Evolutionary conservation across 345 rosid species (phyloP), one percentile per base, ranked within the genome.

Genomic region (Lenwebbia sp.): DNA sequence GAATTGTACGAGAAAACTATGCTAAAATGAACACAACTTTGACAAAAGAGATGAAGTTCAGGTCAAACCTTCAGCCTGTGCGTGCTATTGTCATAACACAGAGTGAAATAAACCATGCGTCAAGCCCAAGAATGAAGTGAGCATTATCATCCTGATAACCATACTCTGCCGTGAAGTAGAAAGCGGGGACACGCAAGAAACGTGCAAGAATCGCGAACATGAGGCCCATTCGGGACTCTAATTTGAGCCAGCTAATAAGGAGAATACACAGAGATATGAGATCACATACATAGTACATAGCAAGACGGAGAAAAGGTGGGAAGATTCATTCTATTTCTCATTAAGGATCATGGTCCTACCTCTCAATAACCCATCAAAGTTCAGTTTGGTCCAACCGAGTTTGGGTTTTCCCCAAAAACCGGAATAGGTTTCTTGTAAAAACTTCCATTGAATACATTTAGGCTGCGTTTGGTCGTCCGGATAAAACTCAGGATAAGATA

Each of bases 141-240:
- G 94, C 85, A 92, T 78, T 86, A 97, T 95, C 99, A 94, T 97
- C 99, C 75, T 95, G 95, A 86, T 94, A 98, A 15, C 93, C 97
- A 83, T 93, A 94, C 60, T 95, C 93, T 2, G 95, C 94, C 0
- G 95, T 93, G 92, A 95, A 95, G 90, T 95, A 97, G 96, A n/a
- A n/a, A n/a, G n/a, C n/a, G n/a, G n/a, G 99, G 54, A 95, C 49
- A 14, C 96, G 89, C 6, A 92, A 26, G 85, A 86, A 94, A 23
- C 99, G 95, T 0, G 92, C 86, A 30, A 97, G 92, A 82, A 90
- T 85, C 5, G 92, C 90, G 5, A 90, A 52, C 89, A 91, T 92
- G 10, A 96, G 88, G 30, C 87, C 90, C 83, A 91, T 96, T 84
- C 98, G 92, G 3, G 95, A 94, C 88, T 94, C 95, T 83, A 96